Base-by-base conservation (phyloP, 495 filamentous ascomycete species). In the Penicilliopsis zonata region DNA sequence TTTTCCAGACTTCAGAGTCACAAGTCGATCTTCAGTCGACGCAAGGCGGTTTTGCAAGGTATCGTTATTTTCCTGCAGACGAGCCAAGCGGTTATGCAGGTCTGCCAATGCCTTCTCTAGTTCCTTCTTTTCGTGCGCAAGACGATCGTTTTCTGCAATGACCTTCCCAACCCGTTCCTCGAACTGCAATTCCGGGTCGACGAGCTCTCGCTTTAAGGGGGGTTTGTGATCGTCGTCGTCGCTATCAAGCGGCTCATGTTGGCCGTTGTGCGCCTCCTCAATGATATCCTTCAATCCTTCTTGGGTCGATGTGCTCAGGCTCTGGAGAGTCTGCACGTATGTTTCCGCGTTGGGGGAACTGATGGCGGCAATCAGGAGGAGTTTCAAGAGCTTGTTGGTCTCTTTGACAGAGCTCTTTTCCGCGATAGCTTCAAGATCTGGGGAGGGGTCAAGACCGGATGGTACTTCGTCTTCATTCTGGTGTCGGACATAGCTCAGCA, bases 401-500 rank as follows among this genome's bases (percentile, higher is more conserved):
- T 63, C 53, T 38, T 62, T 60, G 20, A 47, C 34, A 10, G 51
- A 55, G 17, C 41, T 52, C 30, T 55, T 57, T 35, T 66, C 61
- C 13, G 72, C 76, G 36, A 78, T 63, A 4, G 69, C 60, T 54
- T 79, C 70, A 29, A 80, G 59, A 47, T 77, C 70, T 10, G 69
- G 65, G 13, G 55, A 52, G 4, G 57, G 59, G 40, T 65, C 58
- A 16, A 61, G 61, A n/a, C 66, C 60, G 18, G 65, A 46, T 4
- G 65, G 67, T 5, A 72, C 33, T 30, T 50, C 38, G 23, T 65
- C 61, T 23, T 57, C 57, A 45, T 65, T 68, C 42, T 74, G 59
- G 33, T 73, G 65, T 18, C 60, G 64, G 35, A 86, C 76, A 48
- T 81, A 86, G 34, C 62, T 70, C 28, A 72, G 62, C 3, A 86